Base-by-base conservation (phyloP, 139 green algal species). In the Mesotaenium endlicherianum region DNA sequence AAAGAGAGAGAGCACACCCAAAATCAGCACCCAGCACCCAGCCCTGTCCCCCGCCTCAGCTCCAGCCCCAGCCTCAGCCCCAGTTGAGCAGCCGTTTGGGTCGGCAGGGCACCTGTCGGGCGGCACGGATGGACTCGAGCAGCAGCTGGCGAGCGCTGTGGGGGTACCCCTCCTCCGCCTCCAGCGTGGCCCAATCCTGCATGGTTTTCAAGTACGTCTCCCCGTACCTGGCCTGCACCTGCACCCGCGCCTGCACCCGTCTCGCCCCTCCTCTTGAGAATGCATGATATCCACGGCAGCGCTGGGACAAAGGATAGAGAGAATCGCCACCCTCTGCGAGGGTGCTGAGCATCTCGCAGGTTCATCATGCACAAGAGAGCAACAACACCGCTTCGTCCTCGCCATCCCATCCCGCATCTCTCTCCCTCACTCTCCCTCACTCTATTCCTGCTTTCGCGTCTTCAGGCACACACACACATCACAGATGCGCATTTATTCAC, bases 151-250 rank as follows among this genome's bases (percentile, higher is more conserved):
- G 53, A 17, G 34, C 41, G n/a, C 11, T 8, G 17, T 78, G 38
- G 16, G 34, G n/a, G 16, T 78, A 8, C 17, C 77, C 77, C 26
- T 84, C 57, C 6, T 79, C 26, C 20, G 42, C 77, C 68, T 84
- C 77, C 57, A 84, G 58, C 31, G 41, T 76, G 31, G 42, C 77
- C 45, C 44, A 84, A 20, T 53, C 77, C 39, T 84, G 77, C 57
- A 84, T 43, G 8, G 75, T 26, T 14, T 43, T 20, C 20, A 82
- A 41, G 30, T 71, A 82, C 59, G 34, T 20, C 45, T 36, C 3
- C 41, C 45, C 44, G 20, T 26, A 71, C 43, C 31, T 82, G 38
- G 40, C 75, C 75, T 81, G 74, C 44, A 42, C 43, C 60, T 38
- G 8, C 60, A 6, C 5, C 41, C 5, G 5, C 8, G 36, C 11